phyloP scores from a whole-genome alignment of 345 rosid genomes.

The Psidium guajava region DNA sequence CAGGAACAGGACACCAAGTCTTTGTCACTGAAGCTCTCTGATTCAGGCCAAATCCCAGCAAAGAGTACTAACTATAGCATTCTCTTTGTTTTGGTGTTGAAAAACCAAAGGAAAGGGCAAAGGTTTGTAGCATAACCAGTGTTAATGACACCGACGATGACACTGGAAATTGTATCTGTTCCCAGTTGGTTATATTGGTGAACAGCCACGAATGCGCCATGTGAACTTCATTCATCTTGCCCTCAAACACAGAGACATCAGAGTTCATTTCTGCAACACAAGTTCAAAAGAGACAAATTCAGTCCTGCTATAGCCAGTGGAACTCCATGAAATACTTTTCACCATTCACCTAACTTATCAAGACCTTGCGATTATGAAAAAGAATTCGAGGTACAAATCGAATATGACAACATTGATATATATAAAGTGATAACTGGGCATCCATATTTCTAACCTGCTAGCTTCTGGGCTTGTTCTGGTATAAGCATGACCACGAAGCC shows the following conservation, averaged over 20 bases:
- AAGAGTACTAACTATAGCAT: not conserved
- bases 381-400: not conserved
- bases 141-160: conserved; percentile 36
- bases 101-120: not conserved
- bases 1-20: conserved; percentile 27
- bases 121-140: conserved; percentile 11
- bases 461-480: conserved; percentile 21
- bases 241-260: conserved; percentile 27
- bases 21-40: conserved; percentile 25
- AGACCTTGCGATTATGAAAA: not conserved
- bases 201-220: conserved; percentile 32
- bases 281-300: not conserved
- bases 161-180: conserved; percentile 4
- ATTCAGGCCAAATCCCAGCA: conserved; percentile 43
- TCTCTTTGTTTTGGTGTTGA: not conserved
- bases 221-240: conserved; percentile 23
- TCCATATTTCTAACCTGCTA: conserved; percentile 8
- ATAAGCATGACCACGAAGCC: conserved; percentile 44
- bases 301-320: not conserved
- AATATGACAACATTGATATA: not conserved
- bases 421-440: not conserved
- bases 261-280: conserved; percentile 16
- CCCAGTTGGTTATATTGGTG: conserved; percentile 4
- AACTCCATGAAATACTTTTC: not conserved
- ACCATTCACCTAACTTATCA: not conserved